Conservation (phyloP, 2,329 filamentous ascomycete species). For the Gyromitra esculenta region DNA sequence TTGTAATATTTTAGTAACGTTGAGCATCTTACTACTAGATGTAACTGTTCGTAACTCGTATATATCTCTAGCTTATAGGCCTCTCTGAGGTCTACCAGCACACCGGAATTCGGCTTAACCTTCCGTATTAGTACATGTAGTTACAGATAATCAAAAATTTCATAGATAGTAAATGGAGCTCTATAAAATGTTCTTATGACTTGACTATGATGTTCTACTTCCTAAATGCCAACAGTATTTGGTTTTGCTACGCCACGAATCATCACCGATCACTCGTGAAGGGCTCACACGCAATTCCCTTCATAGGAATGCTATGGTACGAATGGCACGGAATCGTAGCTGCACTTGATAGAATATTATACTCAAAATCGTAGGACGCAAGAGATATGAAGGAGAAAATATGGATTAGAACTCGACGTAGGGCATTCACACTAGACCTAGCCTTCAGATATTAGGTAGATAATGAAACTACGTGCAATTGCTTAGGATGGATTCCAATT, state of each 20-base stretch:
- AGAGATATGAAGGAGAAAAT: not conserved
- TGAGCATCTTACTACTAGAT: too few relatives aligned
- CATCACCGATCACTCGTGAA: slow-evolving; percentile 24
- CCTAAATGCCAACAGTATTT: not conserved
- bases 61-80: too few relatives aligned
- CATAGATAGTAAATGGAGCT: not conserved
- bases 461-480: not conserved
- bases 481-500: not conserved
- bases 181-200: not conserved
- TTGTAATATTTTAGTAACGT: not conserved
- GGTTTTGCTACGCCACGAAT: not conserved
- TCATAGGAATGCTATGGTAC: not conserved
- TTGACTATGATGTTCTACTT: not conserved
- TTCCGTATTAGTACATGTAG: too few relatives aligned
- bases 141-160: too few relatives aligned
- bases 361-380: too few relatives aligned
- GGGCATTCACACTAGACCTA: not conserved
- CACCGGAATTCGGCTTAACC: too few relatives aligned
- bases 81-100: too few relatives aligned
- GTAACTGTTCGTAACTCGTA: too few relatives aligned
- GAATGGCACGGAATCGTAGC: not conserved
- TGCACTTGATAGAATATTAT: not conserved
- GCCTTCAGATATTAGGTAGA: not conserved
- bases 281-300: not conserved
- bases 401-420: not conserved